Base-by-base conservation (phyloP, 768 basidiomycete genomes). In the Russula foetens region DNA sequence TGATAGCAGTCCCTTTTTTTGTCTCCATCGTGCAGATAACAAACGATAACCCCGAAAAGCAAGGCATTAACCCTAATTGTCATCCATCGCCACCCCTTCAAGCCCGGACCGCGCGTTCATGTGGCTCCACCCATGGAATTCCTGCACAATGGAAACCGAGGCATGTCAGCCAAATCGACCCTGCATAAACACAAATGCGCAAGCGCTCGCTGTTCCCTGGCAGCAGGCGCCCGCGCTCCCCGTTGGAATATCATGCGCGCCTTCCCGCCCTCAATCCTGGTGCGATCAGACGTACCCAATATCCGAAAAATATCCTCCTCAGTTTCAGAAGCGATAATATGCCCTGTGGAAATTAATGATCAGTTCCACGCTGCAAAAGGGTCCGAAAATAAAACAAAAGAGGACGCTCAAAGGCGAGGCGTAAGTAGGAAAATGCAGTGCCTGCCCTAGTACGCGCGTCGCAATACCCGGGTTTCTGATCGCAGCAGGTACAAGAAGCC, bases 271-370 rank as follows among this genome's bases (percentile, higher is more conserved):
- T 17, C 44, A 38, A 21, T 47, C 38, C 12, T 41, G n/a, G 7
- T 8, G 47, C 26, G 39, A 43, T 49, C 7, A 12, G 19, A 70
- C 75, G 58, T 58, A 76, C 82, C 79, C 43, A 98, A 74, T 38
- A 85, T 85, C 21, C 76, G 73, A 67, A 97, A 93, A 38, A 98
- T 95, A 64, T 93, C 90, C 68, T 85, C 77, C 71, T 97, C 94
- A 0, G 88, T 92, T 68, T 86, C 84, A 0, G 89, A 90, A 3
- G 91, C 92, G 21, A 95, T 71, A 7, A 92, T 69, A 7, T 72
- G 76, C 19, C 88, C 90, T 89, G 60, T 31, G 44, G 56, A 39
- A 45, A 55, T 15, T 11, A 35, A 62, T 24, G 7, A 58, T 58
- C 29, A 51, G 54, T 21, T 4, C 19, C 29, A 3, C 43, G n/a